Evolutionary conservation across 139 green algal species (phyloP), one percentile per base, ranked within the genome.

Genomic region (Closterium sp.): DNA sequence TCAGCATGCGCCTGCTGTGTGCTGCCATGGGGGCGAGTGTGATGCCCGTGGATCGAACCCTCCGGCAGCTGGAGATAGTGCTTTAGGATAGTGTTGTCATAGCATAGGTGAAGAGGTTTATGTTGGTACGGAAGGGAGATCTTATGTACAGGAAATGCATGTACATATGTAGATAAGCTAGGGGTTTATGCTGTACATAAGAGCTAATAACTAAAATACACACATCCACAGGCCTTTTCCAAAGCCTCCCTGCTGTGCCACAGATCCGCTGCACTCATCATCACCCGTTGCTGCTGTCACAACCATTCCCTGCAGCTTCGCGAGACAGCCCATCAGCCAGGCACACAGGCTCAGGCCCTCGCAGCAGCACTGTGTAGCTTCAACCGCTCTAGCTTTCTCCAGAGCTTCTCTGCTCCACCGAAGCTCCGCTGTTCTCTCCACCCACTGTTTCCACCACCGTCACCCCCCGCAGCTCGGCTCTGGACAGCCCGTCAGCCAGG

Each of bases 401-500:
- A 3, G 3, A 38, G 32, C 32, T 3, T 38, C 32, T 38, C 2
- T 38, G 2, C 2, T 38, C 3, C 3, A 3, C 38, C 38, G 10
- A 45, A 45, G 2, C 9, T 9, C 32, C 32, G 32, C 32, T 70
- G 13, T 11, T 24, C 17, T 21, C 50, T 24, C 0, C 50, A 73
- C 13, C 50, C 50, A 2, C 0, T 73, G 50, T 10, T 21, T 9
- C 50, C 17, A 9, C 38, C 38, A 45, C 50, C 50, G 9, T 3
- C 10, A 73, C 50, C 24, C 50, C 50, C 50, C 13, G 1, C 50
- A 73, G 50, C 50, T 27, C 9, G 5, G 50, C 50, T 10, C 50
- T 6, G 10, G 50, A 73, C 50, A 73, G 13, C 13, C 50, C 50
- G 50, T 73, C 50, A 24, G 50, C 91, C 89, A 94, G 91, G 22